phyloP scores from a whole-genome alignment of 371 early-diverging fungal species.

The Umbelopsis sp. region DNA sequence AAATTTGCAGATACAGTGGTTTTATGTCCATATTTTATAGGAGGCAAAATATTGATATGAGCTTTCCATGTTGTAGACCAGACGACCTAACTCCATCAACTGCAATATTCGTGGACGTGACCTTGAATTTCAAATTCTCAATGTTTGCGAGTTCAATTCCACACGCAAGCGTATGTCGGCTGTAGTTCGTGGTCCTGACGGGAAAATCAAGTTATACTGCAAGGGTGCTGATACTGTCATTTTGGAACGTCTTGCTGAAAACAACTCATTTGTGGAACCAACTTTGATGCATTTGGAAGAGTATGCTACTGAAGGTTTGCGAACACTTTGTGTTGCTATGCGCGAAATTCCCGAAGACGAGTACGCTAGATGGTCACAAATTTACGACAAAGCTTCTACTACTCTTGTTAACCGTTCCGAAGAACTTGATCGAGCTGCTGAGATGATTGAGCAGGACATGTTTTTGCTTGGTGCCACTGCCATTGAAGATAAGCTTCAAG shows the following conservation, averaged over 20 bases:
- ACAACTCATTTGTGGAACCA: slow-evolving; percentile 78
- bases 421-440: slow-evolving; percentile 89
- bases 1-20: neutral
- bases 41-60: slow-evolving; percentile 7
- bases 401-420: slow-evolving; percentile 87
- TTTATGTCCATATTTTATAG: neutral
- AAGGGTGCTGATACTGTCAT: slow-evolving; percentile 99
- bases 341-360: slow-evolving; percentile 89
- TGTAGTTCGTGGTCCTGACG: slow-evolving; percentile 89
- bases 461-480: slow-evolving; percentile 96
- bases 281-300: slow-evolving; percentile 82
- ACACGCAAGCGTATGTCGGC: slow-evolving; percentile 98
- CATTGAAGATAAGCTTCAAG: slow-evolving; percentile 99
- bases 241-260: slow-evolving; percentile 83
- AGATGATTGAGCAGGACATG: slow-evolving; percentile 92
- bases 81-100: slow-evolving; percentile 87
- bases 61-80: slow-evolving; percentile 54
- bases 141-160: slow-evolving; percentile 96
- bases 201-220: slow-evolving; percentile 89
- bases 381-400: slow-evolving; percentile 88
- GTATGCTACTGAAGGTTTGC: slow-evolving; percentile 89
- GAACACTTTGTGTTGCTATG: slow-evolving; percentile 94
- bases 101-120: slow-evolving; percentile 67
- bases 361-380: slow-evolving; percentile 81
- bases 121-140: slow-evolving; percentile 84